Conservation (phyloP, 306 rosid genomes). For the Malus sylvestris region DNA sequence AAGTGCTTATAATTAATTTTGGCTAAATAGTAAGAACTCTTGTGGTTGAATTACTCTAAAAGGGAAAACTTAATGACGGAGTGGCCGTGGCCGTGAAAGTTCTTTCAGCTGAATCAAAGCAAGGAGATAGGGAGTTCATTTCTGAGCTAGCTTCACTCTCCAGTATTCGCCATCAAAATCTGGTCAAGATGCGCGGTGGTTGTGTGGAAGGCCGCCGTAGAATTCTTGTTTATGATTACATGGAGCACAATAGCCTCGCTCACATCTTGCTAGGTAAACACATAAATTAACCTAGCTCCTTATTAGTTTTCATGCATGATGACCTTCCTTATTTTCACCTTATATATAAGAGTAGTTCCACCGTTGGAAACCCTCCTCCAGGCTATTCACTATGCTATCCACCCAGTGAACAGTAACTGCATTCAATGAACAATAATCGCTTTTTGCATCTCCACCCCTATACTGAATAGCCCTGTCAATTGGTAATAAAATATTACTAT, state of each 20-base stretch:
- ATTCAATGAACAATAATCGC: too few relatives aligned
- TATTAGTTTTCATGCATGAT: too few relatives aligned
- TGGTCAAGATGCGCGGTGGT: conserved; percentile 20
- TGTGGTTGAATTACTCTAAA: background rate
- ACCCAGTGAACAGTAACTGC: too few relatives aligned
- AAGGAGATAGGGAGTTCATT: conserved; percentile 33
- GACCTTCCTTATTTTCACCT: background rate
- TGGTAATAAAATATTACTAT: too few relatives aligned
- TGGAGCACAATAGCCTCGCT: conserved; percentile 22
- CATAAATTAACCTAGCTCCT: background rate
- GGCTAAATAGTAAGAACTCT: background rate
- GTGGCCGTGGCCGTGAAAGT: conserved; percentile 24
- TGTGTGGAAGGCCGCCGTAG: conserved; percentile 18
- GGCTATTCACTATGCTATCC: too few relatives aligned
- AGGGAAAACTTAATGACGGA: conserved; percentile 22
- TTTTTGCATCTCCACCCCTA: too few relatives aligned
- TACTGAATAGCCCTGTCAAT: too few relatives aligned
- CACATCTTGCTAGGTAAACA: conserved; percentile 14
- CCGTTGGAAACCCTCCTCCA: too few relatives aligned
- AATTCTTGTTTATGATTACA: conserved; percentile 26
- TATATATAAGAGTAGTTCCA: too few relatives aligned
- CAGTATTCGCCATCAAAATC: conserved; percentile 18
- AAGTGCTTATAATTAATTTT: too few relatives aligned
- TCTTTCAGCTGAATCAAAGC: conserved; percentile 20
- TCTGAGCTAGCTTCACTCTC: conserved; percentile 26